Evolutionary conservation across 768 basidiomycete genomes (phyloP), one percentile per base, ranked within the genome.

Genomic region (Imleria badia): DNA sequence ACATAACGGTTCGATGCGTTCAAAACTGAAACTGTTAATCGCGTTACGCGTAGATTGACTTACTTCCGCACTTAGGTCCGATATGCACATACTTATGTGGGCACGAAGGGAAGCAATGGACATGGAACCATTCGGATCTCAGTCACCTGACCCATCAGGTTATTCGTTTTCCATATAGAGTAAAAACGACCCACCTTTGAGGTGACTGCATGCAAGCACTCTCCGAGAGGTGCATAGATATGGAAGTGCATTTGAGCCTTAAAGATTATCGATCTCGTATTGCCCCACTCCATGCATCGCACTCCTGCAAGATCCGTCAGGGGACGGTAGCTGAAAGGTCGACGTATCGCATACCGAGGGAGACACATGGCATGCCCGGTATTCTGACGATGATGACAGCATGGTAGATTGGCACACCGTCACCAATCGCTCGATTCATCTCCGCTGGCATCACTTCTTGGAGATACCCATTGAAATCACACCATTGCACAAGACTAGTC

Each of bases 41-140:
- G 6, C 48, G 26, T 26, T 26, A 26, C 26, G 6, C 26, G 30
- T 46, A 9, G 20, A 52, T 55, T 35, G 41, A 52, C 30, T 54
- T 40, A 40, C 43, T 12, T 42, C 19, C 11, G 23, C 20, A 13
- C 45, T 46, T 20, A 12, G 45, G n/a, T 50, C 44, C 45, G 40
- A 26, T 19, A n/a, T n/a, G n/a, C n/a, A 23, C 12, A 17, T 9
- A 20, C 40, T 38, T 39, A 40, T 22, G 42, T 11, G 33, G 48
- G 6, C 14, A 26, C 13, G 26, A 19, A 29, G 45, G 26, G 26
- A 55, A 20, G 46, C 36, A 46, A 42, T n/a, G 31, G 48, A 19
- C 23, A 52, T 59, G 45, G 50, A 53, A 20, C 19, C 17, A 26
- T 47, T 42, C 56, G 52, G 60, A 62, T 59, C 60, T 62, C 53